Evolutionary conservation across 2,329 filamentous ascomycete species (phyloP).

Genomic region (Cephalotrichum gorgonifer): DNA sequence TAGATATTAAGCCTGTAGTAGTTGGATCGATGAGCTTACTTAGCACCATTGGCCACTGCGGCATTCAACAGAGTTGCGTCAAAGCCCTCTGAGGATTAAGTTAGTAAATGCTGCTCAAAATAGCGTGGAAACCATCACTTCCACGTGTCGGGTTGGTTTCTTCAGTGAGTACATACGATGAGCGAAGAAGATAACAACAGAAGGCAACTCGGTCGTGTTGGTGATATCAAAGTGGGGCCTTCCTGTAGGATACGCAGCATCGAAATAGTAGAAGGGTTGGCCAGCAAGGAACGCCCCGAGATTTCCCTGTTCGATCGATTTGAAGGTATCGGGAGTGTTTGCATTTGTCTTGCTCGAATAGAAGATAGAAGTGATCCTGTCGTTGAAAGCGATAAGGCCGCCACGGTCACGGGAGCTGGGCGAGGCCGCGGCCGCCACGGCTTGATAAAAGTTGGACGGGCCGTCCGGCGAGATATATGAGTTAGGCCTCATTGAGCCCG

Average conservation of each 20-base stretch:
- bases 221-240: constrained; percentile 23
- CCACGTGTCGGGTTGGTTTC: neutral
- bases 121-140: neutral
- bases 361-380: constrained; percentile 46
- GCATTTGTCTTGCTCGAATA: constrained; percentile 53
- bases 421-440: constrained; percentile 43
- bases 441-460: constrained; percentile 50
- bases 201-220: constrained; percentile 25
- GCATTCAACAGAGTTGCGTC: constrained; percentile 18
- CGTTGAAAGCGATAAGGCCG: constrained; percentile 50
- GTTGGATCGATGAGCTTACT: constrained; percentile 9
- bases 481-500: constrained; percentile 43
- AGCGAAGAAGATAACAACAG: constrained; percentile 34
- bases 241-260: constrained; percentile 28
- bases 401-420: constrained; percentile 37
- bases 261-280: constrained; percentile 49
- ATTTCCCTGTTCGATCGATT: constrained; percentile 42
- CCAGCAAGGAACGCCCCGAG: constrained; percentile 49
- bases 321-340: constrained; percentile 54
- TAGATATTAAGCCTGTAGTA: neutral
- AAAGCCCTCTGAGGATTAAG: constrained; percentile 22
- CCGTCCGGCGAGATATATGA: constrained; percentile 52
- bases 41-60: constrained; percentile 20
- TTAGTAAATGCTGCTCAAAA: no score
- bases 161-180: constrained; percentile 22